These are phyloP conservation scores for Clavariopsis aquatica DNA, from an alignment of 495 filamentous ascomycete genomes.

Conservation along the genomic window DNA sequence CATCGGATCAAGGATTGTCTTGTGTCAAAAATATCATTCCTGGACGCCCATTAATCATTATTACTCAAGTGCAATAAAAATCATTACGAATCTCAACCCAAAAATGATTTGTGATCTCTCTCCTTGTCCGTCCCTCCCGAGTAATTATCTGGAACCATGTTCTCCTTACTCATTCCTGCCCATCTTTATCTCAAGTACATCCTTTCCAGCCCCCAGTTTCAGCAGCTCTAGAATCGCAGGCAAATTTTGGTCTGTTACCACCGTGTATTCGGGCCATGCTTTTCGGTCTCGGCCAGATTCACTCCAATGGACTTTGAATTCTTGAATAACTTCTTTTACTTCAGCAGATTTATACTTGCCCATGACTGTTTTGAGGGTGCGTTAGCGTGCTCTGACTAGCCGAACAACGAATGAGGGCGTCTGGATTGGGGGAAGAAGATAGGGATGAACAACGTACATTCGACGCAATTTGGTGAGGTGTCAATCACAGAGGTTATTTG, in stretches of 20 bases:
- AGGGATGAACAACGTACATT: conserved; percentile 17
- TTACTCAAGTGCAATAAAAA: too few relatives aligned
- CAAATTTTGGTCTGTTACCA: conserved; percentile 29
- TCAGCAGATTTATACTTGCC: conserved; percentile 28
- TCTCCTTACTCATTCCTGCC: conserved; percentile 21
- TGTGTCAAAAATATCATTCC: background rate
- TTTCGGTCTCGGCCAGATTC: conserved; percentile 18
- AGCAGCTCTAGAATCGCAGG: conserved; percentile 22
- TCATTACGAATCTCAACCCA: background rate
- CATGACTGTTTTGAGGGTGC: conserved; percentile 23
- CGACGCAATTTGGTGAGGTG: conserved; percentile 20
- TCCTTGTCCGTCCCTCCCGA: background rate
- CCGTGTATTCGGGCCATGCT: conserved; percentile 30
- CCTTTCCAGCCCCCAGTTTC: conserved; percentile 22
- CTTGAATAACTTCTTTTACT: conserved; percentile 8
- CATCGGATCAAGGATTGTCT: background rate
- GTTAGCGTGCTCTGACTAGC: background rate
- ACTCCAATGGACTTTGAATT: conserved; percentile 24
- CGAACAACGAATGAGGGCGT: background rate
- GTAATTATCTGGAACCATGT: too few relatives aligned
- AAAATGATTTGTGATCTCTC: background rate
- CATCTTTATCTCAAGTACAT: conserved; percentile 32
- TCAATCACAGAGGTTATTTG: conserved; percentile 23
- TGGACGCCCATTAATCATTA: too few relatives aligned
- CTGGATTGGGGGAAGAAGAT: background rate